Evolutionary conservation across 768 basidiomycete genomes (phyloP), one percentile per base, ranked within the genome.

Genomic region (Tricholoma hemisulphureum): DNA sequence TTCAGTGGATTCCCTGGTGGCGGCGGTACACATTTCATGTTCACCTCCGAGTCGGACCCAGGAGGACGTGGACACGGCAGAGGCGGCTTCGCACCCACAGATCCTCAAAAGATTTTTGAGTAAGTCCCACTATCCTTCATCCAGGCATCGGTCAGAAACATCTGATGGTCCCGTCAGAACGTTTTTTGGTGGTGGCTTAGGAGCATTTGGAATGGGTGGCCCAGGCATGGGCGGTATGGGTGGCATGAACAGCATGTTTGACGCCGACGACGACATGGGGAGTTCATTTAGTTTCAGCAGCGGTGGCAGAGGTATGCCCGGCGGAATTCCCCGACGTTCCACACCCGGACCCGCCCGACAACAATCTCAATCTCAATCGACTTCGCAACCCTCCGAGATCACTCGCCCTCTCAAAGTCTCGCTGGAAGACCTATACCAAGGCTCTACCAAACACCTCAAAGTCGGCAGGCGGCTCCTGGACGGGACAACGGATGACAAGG

Each of bases 61-160:
- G 81, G 81, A 20, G 78, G 80, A 4, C 67, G 72, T 43, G 63
- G 76, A 52, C 61, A 76, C 23, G 55, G 73, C 35, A 63, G 76
- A 23, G 63, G 71, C 35, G 87, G 89, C 4, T 97, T 89, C 76
- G 73, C 79, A 6, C 92, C 95, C 2, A 72, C 83, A 23, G 94
- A 97, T 66, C 93, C 95, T 11, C 80, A 89, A 59, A 89, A 87
- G 67, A 85, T 98, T 70, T 97, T 98, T 71, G 88, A 91, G 91
- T 89, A 69, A 74, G 92, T 82, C 21, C 41, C 28, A 28, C 51
- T 14, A 21, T 39, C 39, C 10, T 16, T 2, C 20, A 28, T 34
- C 11, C 21, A 6, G n/a, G 35, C 23, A 6, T 21, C 16, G 11
- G 20, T n/a, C 13, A 53, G 21, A 39, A 23, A 31, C 35, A 48